A percentile compares a stretch with the other conserved stretches of the same genome.
Evolutionary conservation across 495 filamentous ascomycete species (phyloP).

Genomic region (Neurospora cerealis): DNA sequence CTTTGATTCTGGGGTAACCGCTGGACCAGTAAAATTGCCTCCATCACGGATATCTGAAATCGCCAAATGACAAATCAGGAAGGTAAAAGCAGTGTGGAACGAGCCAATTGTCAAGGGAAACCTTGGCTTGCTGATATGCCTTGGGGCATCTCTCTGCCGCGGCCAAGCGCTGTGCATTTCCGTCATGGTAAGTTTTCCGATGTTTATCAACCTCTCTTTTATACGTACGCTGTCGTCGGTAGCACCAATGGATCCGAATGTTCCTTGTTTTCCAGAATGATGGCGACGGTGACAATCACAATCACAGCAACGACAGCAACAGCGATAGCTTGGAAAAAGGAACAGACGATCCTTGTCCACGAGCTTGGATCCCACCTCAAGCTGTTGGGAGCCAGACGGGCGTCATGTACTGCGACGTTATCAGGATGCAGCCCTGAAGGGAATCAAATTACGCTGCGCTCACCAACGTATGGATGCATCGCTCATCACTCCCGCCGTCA

Average conservation of each 20-base stretch:
- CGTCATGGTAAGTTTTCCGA: neutral
- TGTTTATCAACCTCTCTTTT: neutral
- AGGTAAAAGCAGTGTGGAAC: neutral
- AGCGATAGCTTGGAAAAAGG: neutral
- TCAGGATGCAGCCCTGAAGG: neutral
- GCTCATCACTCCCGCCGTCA: neutral
- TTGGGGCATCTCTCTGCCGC: neutral
- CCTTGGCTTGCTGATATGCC: neutral
- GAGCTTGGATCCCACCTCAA: neutral
- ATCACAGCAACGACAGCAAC: neutral
- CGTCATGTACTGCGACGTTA: neutral
- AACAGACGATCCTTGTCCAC: neutral
- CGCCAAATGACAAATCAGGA: neutral
- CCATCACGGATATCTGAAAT: neutral
- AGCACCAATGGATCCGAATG: neutral
- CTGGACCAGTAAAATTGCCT: neutral
- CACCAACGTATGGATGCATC: neutral
- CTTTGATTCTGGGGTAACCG: neutral
- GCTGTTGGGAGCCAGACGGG: neutral
- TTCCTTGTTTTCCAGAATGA: neutral
- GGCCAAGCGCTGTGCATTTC: neutral
- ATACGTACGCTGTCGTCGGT: neutral
- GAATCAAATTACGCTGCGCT: neutral
- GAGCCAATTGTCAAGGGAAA: neutral
- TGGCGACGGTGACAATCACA: neutral